Base-by-base conservation (phyloP, 2,329 filamentous ascomycete genomes). In the Aspergillus intermedius region DNA sequence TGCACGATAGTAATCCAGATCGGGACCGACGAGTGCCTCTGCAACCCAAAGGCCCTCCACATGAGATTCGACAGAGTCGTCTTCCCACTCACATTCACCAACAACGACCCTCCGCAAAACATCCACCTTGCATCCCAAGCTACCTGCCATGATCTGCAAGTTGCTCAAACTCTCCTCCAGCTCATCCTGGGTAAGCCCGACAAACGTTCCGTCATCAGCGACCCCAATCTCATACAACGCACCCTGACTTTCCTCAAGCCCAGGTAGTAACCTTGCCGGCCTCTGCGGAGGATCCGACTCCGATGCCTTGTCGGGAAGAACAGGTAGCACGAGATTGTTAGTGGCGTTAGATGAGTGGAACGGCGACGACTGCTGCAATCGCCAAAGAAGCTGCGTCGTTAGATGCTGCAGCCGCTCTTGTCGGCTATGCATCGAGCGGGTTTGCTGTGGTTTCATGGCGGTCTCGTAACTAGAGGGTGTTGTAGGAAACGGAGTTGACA, bases 191-290 rank as follows among this genome's bases (percentile, higher is more conserved):
- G 88, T 87, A 42, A 98, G 75, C 0, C 93, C 93, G 39, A 95
- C 82, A 49, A 98, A 83, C 0, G 86, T 89, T 6, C 93, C 93
- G 71, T 97, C 90, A 66, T 98, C 93, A 23, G 91, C 87, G 8
- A 98, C 90, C 0, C 93, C 93, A 66, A 98, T 95, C 67, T 98
- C 91, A 60, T 98, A 98, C 44, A 97, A 70, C 1, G 93, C 93
- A 4, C 93, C 93, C 56, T 88, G 86, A 13, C 90, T 96, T 65
- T 95, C 91, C 64, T 97, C 91, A 7, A 98, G 74, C 0, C 93
- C 90, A 2, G 91, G 79, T 10, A 83, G 68, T 28, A 84, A 69
- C 44, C 75, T 77, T 39, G 74, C 73, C 6, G 78, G 78, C 54
- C 77, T 75, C 21, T 73, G 72, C 30, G 75, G 75, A 12, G 72